Evolutionary conservation across 805 yeast species (phyloP), one percentile per base, ranked within the genome.

Genomic region (Saccharomycopsis sp.): DNA sequence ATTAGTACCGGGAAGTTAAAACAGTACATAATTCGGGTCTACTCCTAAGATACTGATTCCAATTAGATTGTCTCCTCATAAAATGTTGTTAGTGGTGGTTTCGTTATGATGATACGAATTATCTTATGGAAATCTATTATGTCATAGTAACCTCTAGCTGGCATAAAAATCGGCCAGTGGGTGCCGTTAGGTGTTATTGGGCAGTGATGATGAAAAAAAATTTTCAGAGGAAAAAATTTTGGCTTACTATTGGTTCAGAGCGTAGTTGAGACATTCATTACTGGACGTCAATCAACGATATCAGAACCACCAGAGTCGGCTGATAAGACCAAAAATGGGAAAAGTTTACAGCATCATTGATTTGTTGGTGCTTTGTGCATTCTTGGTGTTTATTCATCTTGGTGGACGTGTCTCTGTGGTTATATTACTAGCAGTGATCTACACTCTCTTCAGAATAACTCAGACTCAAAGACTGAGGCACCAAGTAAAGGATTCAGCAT

Each of bases 391-490:
- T 29, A 15, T 50, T 22, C 56, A 44, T 9, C 29, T 22, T 47
- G 75, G 75, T 24, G 80, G 80, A 24, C 69, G 78, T 61, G 14
- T 67, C 2, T 66, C 76, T 17, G 57, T 75, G 9, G 68, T 71
- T 1, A 52, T 74, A 3, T 69, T 73, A 0, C 51, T 67, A 1
- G 57, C 64, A 2, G 63, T 68, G 5, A 56, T 70, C 2, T 64
- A 69, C 38, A 66, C 65, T 56, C 61, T 67, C 25, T 66, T 71
- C 34, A 57, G 53, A 65, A 70, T 1, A 61, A 52, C 2, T 55
- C 62, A 50, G 63, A 60, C 57, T 56, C 60, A 55, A 64, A 58
- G 63, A 67, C 64, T 38, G 64, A 62, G 25, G 20, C 12, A 29
- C 20, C 22, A 34, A 51, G 19, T 23, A 2, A 52, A 47, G 8